phyloP scores from a whole-genome alignment of 1,284 basidiomycete genomes.

The Fistulinella cinereoalba region DNA sequence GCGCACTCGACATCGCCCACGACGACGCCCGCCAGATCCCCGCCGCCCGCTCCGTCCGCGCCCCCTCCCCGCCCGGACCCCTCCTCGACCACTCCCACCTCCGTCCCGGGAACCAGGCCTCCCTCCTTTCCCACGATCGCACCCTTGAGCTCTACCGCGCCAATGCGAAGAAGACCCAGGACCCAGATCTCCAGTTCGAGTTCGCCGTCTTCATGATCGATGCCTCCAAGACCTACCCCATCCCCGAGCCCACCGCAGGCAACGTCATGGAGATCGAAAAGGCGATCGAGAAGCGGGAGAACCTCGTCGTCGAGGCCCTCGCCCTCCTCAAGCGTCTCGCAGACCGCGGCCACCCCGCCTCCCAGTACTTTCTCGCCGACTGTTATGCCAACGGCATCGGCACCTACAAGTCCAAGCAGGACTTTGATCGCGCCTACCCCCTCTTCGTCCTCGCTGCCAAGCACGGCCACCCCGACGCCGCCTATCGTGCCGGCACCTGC shows the following conservation, averaged over 20 bases:
- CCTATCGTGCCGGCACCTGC: constrained; percentile 95
- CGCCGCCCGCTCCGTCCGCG: constrained; percentile 40
- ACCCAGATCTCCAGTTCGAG: constrained; percentile 96
- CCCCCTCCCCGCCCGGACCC: constrained; percentile 43
- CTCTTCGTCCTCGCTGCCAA: constrained; percentile 96
- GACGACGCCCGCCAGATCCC: constrained; percentile 30
- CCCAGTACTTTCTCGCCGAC: constrained; percentile 97
- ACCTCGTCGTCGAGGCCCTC: constrained; percentile 84
- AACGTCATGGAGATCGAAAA: constrained; percentile 80
- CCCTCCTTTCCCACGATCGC: constrained; percentile 90
- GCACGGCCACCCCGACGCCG: constrained; percentile 96
- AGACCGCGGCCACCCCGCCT: constrained; percentile 89
- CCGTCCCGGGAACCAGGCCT: constrained; percentile 87
- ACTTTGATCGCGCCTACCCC: constrained; percentile 96
- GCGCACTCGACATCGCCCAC: constrained; percentile 16
- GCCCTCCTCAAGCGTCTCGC: constrained; percentile 86
- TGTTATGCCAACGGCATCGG: constrained; percentile 98
- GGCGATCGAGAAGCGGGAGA: constrained; percentile 78
- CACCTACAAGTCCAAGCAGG: constrained; percentile 83
- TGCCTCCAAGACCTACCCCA: constrained; percentile 83
- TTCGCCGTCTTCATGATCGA: constrained; percentile 99
- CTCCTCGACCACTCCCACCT: constrained; percentile 93
- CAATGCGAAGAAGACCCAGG: constrained; percentile 98
- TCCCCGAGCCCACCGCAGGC: constrained; percentile 61
- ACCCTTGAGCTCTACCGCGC: constrained; percentile 96